Evolutionary conservation across 768 basidiomycete genomes (phyloP).

Genomic region (Leccinum truebloodii): DNA sequence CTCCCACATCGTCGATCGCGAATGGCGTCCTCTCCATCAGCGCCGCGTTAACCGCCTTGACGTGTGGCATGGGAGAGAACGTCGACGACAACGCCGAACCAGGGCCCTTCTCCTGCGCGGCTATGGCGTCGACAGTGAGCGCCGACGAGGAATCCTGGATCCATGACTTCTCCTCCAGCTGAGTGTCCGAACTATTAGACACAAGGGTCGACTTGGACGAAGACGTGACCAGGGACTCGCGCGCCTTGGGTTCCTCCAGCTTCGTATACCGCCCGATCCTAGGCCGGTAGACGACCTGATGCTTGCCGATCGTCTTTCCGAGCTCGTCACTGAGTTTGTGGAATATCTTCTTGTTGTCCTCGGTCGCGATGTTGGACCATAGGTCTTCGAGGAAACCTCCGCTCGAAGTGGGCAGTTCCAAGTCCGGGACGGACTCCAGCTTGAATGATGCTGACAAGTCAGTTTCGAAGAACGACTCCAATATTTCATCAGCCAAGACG

Average conservation of each 20-base stretch:
- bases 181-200: constrained; percentile 35
- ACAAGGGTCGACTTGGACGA: constrained; percentile 54
- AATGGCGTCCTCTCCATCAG: constrained; percentile 93
- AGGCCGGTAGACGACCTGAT: constrained; percentile 80
- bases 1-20: constrained; percentile 89
- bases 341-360: constrained; percentile 92
- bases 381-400: constrained; percentile 77
- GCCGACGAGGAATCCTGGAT: constrained; percentile 45
- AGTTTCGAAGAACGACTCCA: constrained; percentile 95
- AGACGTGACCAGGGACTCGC: constrained; percentile 82
- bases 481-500: constrained; percentile 91
- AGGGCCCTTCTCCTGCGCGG: constrained; percentile 23
- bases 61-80: constrained; percentile 62
- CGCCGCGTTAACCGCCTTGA: constrained; percentile 77
- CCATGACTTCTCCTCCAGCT: not conserved
- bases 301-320: constrained; percentile 91
- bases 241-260: constrained; percentile 83
- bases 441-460: constrained; percentile 90
- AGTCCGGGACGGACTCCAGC: constrained; percentile 67
- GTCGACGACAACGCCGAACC: constrained; percentile 25
- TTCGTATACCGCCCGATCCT: constrained; percentile 85
- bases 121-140: constrained; percentile 48
- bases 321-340: constrained; percentile 93
- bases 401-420: constrained; percentile 59
- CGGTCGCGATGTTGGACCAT: constrained; percentile 87